A percentile compares a stretch with the other conserved stretches of the same genome.
Conservation (phyloP, 495 filamentous ascomycete genomes). For the Xylaria sp. region DNA sequence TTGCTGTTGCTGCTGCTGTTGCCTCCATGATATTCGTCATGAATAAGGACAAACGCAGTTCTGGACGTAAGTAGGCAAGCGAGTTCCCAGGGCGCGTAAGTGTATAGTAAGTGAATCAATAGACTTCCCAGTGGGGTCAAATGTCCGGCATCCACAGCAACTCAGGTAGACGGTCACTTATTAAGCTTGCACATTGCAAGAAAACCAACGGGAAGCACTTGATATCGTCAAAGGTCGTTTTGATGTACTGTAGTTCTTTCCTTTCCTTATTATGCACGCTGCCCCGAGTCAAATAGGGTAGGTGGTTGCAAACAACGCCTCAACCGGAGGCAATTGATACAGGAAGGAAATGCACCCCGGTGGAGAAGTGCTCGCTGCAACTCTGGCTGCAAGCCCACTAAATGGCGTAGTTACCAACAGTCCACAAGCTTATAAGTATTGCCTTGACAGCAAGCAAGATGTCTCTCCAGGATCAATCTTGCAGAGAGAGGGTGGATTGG, state of each 20-base stretch:
- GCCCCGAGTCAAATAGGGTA: neutral
- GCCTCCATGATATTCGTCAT: slow-evolving; percentile 9
- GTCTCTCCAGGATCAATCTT: neutral
- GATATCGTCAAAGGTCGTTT: neutral
- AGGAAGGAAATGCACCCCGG: neutral
- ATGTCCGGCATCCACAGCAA: slow-evolving; percentile 2
- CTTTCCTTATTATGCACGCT: neutral
- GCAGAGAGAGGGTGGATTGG: neutral
- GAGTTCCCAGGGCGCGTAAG: neutral
- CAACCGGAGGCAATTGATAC: neutral
- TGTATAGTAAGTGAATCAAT: too few species aligned
- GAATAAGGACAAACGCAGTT: neutral
- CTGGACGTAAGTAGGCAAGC: neutral
- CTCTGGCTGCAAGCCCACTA: neutral
- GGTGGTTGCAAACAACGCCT: neutral
- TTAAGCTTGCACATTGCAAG: slow-evolving; percentile 1
- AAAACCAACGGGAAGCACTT: neutral
- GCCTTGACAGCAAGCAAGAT: neutral
- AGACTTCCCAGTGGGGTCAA: neutral
- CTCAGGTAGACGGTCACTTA: slow-evolving; percentile 3
- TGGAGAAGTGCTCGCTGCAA: neutral
- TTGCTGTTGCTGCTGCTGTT: neutral
- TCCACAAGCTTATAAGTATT: neutral
- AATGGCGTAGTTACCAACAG: neutral
- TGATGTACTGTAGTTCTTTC: neutral